Evolutionary conservation across 2,329 filamentous ascomycete genomes (phyloP), one percentile per base, ranked within the genome.

Genomic region (Ilyonectria robusta): DNA sequence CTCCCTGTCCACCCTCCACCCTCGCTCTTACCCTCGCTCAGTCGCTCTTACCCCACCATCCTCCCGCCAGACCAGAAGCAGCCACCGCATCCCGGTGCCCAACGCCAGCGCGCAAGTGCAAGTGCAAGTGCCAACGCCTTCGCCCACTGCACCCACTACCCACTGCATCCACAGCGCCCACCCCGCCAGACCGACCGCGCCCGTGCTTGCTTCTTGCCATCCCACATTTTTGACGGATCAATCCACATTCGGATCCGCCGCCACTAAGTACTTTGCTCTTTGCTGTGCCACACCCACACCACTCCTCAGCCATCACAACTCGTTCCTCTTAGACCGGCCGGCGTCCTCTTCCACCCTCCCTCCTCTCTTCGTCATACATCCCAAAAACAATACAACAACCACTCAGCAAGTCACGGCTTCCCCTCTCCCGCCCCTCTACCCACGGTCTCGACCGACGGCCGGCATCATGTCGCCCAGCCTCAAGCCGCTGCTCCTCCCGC

Each of bases 401-500:
- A 51, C n/a, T 40, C 50, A 65, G 51, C 26, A 59, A 62, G 66
- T 66, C 69, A 62, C 57, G 73, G 70, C 70, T 68, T 60, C 35
- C 46, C 51, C 68, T 69, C 60, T 51, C 47, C 47, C 55, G 67
- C 65, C 35, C 51, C 62, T 69, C 56, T 66, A 65, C 37, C 48
- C 47, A 72, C 73, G 72, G 72, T 72, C 44, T 69, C 67, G 70
- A 69, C 73, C 71, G 65, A 59, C 62, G 72, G 70, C 72, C 66
- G 73, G 65, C 74, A 73, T 57, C 76, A 86, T 86, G 85, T 82
- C 84, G 71, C 79, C 82, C 69, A 82, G 81, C 74, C 81, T 89
- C 61, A 88, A 85, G 78, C 85, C 86, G 58, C 79, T 89, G 70
- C 77, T 87, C 69, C 81, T 89, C 63, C 87, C 87, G 50, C 84